Conservation (phyloP, 2,329 filamentous ascomycete genomes). For the Beauveria sp. region DNA sequence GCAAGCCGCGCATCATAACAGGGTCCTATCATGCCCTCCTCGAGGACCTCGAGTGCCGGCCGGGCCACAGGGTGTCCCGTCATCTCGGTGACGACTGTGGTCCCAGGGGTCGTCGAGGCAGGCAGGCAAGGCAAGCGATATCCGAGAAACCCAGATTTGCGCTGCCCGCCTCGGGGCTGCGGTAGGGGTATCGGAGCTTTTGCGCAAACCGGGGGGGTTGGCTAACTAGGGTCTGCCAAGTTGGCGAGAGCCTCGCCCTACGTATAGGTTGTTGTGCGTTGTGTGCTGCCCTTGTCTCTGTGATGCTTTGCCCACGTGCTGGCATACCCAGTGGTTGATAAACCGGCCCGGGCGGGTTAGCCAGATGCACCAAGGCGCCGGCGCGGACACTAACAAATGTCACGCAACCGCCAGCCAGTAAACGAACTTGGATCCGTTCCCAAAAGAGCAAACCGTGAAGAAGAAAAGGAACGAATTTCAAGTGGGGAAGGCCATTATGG, state of each 20-base stretch:
- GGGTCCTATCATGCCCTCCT: neutral
- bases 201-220: too few relatives aligned
- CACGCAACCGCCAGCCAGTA: neutral
- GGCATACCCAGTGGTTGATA: neutral
- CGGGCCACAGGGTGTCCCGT: too few relatives aligned
- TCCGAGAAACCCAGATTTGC: neutral
- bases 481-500: neutral
- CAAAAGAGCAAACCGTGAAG: neutral
- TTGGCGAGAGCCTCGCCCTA: neutral
- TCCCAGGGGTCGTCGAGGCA: too few relatives aligned
- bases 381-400: neutral
- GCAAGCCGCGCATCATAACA: neutral
- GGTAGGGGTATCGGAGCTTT: constrained; percentile 7
- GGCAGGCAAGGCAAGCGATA: neutral
- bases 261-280: neutral
- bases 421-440: neutral
- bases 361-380: neutral
- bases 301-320: too few relatives aligned
- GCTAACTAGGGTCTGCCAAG: too few relatives aligned
- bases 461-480: neutral
- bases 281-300: too few relatives aligned
- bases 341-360: neutral
- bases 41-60: neutral
- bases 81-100: too few relatives aligned
- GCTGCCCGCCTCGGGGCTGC: neutral